Base-by-base conservation (phyloP, 2,329 filamentous ascomycete genomes). In the Beauveria australis region DNA sequence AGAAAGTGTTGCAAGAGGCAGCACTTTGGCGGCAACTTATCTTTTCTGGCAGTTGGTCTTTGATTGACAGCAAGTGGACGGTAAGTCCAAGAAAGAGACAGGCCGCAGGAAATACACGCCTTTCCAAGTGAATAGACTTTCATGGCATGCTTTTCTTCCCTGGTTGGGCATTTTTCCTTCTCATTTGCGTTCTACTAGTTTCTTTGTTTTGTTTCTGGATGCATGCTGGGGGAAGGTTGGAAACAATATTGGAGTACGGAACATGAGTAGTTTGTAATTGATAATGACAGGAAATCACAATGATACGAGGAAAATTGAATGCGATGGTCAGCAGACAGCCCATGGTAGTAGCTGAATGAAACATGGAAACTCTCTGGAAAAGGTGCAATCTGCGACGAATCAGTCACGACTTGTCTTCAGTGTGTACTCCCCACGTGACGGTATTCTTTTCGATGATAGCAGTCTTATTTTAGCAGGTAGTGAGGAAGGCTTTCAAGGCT, bases 271-370 rank as follows among this genome's bases (percentile, higher is more conserved):
- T 22, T 30, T 48, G 43, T 60, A 60, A 60, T 60, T 49, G 9
- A 60, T 60, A 60, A 60, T 60, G 58, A 60, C 58, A 54, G 51
- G 41, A 44, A 60, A 37, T 48, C 37, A 60, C 37, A 46, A 44
- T 3, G 12, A 28, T 28, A 48, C n/a, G 30, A 40, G n/a, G 18
- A 14, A 37, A 5, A 18, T 40, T 16, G 33, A 37, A 16, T 6
- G 33, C 33, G 33, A 37, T 16, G 33, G 12, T 14, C 33, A 37
- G 33, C 33, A 37, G 33, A 37, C 16, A 3, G 16, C 14, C 24
- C 22, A 26, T 18, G 18, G 26, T 28, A 49, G 47, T 18, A 30
- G 24, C 8, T 9, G 6, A 3, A 26, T 26, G 9, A 16, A 47
- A 22, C 19, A 26, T 16, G 44, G 4, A 37, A 16, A 37, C 5